A percentile compares a stretch with the other conserved stretches of the same genome.
These are phyloP conservation scores for Chrysosporium keratinophilum DNA, from an alignment of 2,329 filamentous ascomycete genomes.

Conservation along the genomic window DNA sequence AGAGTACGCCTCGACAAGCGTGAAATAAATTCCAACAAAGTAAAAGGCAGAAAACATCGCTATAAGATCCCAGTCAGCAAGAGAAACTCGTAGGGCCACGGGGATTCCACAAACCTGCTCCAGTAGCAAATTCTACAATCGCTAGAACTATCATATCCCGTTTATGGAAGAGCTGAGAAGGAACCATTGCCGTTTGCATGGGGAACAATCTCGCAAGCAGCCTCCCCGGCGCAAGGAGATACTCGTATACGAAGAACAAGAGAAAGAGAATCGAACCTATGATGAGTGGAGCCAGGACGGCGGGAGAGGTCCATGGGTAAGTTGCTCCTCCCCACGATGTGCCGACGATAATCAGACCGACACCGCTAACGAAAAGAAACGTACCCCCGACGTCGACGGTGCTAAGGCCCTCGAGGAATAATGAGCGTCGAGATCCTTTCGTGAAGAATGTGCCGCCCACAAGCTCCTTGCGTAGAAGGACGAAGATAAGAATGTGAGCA, in stretches of 20 bases:
- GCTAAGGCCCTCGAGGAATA: slow-evolving; percentile 40
- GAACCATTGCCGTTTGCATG: slow-evolving; percentile 53
- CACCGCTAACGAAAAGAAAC: slow-evolving; percentile 46
- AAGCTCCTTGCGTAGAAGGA: slow-evolving; percentile 50
- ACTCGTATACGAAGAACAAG: slow-evolving; percentile 44
- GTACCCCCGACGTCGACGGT: slow-evolving; percentile 50
- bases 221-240: slow-evolving; percentile 44
- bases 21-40: slow-evolving; percentile 60
- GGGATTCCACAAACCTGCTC: slow-evolving; percentile 37
- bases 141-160: slow-evolving; percentile 53
- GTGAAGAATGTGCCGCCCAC: slow-evolving; percentile 42
- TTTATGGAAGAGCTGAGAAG: slow-evolving; percentile 48
- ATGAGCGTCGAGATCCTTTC: slow-evolving; percentile 24
- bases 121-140: slow-evolving; percentile 51
- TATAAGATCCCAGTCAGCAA: slow-evolving; percentile 44
- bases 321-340: slow-evolving; percentile 48
- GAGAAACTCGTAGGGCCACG: slow-evolving; percentile 50
- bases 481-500: slow-evolving; percentile 45
- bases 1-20: slow-evolving; percentile 47
- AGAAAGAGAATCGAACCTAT: slow-evolving; percentile 36
- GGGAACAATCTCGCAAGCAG: slow-evolving; percentile 42
- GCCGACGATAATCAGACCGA: slow-evolving; percentile 46
- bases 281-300: slow-evolving; percentile 43
- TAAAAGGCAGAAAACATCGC: slow-evolving; percentile 50
- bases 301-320: slow-evolving; percentile 43